Conservation (phyloP, 306 rosid genomes). For the Cercis canadensis region DNA sequence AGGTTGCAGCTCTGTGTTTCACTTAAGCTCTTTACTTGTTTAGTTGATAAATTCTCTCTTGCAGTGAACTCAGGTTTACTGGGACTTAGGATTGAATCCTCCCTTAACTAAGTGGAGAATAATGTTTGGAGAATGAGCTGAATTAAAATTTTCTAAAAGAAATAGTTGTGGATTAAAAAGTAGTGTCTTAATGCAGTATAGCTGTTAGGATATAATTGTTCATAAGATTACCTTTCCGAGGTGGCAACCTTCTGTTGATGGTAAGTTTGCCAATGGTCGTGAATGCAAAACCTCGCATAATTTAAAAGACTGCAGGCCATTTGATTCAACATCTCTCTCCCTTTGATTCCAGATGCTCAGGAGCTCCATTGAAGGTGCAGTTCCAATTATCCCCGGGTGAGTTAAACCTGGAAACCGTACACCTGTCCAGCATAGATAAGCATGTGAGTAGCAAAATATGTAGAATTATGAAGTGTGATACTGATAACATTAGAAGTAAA, state of each 20-base stretch:
- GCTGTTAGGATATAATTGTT: neutral
- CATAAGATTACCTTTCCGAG: constrained; percentile 72
- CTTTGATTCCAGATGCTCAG: constrained; percentile 84
- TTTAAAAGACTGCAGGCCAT: constrained; percentile 66
- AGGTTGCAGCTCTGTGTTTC: neutral
- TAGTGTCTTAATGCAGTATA: neutral
- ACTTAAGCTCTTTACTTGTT: too few relatives aligned
- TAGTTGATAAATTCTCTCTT: too few relatives aligned
- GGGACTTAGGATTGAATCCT: too few relatives aligned
- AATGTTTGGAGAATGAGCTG: neutral
- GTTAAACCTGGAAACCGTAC: constrained; percentile 92
- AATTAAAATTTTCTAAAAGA: neutral
- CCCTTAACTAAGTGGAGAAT: too few relatives aligned
- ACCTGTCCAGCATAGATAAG: constrained; percentile 49
- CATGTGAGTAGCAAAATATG: neutral
- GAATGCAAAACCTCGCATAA: constrained; percentile 87
- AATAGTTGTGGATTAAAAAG: neutral
- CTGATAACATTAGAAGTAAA: neutral
- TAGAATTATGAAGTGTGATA: neutral
- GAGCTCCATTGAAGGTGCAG: constrained; percentile 90
- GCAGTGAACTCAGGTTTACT: too few relatives aligned
- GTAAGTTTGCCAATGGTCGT: constrained; percentile 87
- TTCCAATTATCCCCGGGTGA: constrained; percentile 90
- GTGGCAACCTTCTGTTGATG: constrained; percentile 65
- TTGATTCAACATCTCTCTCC: constrained; percentile 66